A percentile compares a stretch with the other conserved stretches of the same genome.
Conservation (phyloP, 352 stramenopile genomes). For the Aphanomyces euteiches region DNA sequence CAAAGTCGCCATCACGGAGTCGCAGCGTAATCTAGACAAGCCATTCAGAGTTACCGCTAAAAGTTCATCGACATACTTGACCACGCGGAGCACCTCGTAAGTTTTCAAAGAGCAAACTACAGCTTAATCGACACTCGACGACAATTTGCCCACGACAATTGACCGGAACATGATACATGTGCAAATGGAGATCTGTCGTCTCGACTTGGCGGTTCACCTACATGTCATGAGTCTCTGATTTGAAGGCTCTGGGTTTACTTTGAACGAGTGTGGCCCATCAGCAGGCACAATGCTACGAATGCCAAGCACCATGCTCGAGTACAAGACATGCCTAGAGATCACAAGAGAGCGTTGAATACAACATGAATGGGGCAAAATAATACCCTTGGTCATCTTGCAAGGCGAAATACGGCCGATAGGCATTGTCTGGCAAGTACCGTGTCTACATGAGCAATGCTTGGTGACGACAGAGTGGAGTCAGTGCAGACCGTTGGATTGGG, state of each 20-base stretch:
- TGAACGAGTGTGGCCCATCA: conserved; percentile 54
- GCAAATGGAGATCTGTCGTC: conserved; percentile 58
- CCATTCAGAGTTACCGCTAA: neutral
- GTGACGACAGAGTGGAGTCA: no score
- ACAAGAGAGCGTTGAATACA: neutral
- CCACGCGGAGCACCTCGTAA: conserved; percentile 35
- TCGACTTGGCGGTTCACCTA: conserved; percentile 21
- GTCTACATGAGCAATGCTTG: neutral
- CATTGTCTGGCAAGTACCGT: conserved; percentile 31
- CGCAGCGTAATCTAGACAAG: conserved; percentile 42
- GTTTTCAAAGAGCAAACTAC: conserved; percentile 64
- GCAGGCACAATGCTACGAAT: conserved; percentile 63
- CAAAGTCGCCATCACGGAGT: conserved; percentile 72
- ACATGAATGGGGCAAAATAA: neutral
- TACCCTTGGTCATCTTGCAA: conserved; percentile 79
- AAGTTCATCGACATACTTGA: conserved; percentile 19
- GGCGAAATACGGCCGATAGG: conserved; percentile 79
- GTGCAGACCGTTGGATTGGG: conserved; percentile 31
- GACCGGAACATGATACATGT: conserved; percentile 88
- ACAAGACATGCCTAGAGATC: conserved; percentile 42
- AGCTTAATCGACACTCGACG: conserved; percentile 68
- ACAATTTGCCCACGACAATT: conserved; percentile 77
- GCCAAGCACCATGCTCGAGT: conserved; percentile 82
- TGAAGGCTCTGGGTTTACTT: conserved; percentile 33
- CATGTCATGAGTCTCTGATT: no score